phyloP scores from a whole-genome alignment of 225 moss, liverwort and hornwort species.

The Pseudisothecium myosuroides region DNA sequence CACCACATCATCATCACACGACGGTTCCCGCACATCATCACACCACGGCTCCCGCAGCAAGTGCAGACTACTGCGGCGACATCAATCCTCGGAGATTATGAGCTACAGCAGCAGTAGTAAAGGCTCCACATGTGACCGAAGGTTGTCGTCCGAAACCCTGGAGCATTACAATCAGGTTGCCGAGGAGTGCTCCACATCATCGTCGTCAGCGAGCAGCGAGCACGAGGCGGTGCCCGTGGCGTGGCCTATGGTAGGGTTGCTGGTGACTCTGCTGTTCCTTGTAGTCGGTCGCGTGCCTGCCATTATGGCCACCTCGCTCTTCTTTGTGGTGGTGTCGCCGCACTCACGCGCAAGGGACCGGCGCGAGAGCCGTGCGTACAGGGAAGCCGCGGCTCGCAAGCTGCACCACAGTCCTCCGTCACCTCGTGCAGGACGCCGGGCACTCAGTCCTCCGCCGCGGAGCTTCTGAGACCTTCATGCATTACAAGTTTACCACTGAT shows the following conservation, averaged over 20 bases:
- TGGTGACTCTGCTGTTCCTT: constrained; percentile 29
- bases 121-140: background rate
- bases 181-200: background rate
- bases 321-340: constrained; percentile 21
- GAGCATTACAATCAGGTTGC: background rate
- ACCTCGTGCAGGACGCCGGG: background rate
- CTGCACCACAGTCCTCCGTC: constrained; percentile 3
- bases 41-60: background rate
- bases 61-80: background rate
- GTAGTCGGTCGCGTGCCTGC: constrained; percentile 30
- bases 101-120: background rate
- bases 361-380: constrained; percentile 3
- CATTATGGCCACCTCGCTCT: constrained; percentile 34
- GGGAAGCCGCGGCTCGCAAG: constrained; percentile 26
- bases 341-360: background rate
- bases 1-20: background rate
- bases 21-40: background rate
- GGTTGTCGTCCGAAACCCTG: background rate
- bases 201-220: background rate
- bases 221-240: background rate
- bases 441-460: background rate
- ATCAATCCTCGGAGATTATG: background rate
- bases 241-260: constrained; percentile 19
- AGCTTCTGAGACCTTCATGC: background rate
- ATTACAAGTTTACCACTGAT: background rate